These are phyloP conservation scores for Triticum aestivum DNA, from an alignment of 176 grass and related monocot genomes.

Conservation along the genomic window IWGSC_CS_RefSeq_v2.1 NC_057808.1:133870453-133870952, in stretches of 20 bases:
- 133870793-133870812: background rate
- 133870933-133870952: slow-evolving; percentile 2
- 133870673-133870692: background rate
- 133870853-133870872: background rate
- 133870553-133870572: background rate
- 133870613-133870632: background rate
- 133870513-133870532: background rate
- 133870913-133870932: slow-evolving; percentile 12
- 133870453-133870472: background rate
- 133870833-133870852: slow-evolving; percentile 29
- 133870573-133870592: background rate
- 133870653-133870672: background rate
- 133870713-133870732: background rate
- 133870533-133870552: background rate
- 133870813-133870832: slow-evolving; percentile 15
- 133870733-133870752: background rate
- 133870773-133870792: background rate
- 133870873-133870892: slow-evolving; percentile 15
- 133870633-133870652: background rate
- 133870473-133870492: slow-evolving; percentile 11
- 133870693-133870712: background rate
- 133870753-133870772: background rate
- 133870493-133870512: slow-evolving; percentile 12
- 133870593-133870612: background rate
- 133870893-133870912: slow-evolving; percentile 27